Percentiles rank a stretch among this genome's conserved stretches.
Evolutionary conservation across 139 green algal genomes (phyloP).

Genomic region (Chlamydomonas sphaeroides): DNA sequence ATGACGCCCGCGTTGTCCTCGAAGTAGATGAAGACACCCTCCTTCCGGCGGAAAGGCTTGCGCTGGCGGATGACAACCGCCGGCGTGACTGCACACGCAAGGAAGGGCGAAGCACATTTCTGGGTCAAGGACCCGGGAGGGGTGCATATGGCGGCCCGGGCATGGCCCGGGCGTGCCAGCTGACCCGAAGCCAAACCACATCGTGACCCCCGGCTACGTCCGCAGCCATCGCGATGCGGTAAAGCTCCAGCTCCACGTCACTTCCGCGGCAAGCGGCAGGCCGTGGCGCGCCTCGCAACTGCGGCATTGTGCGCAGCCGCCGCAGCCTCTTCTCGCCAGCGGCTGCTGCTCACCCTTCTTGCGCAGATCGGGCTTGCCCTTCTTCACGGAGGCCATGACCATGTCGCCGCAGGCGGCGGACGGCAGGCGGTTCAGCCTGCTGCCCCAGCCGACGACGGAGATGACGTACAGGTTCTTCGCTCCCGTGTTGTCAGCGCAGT

Average conservation of each 20-base stretch:
- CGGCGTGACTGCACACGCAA: constrained; percentile 71
- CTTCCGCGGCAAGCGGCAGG: neutral
- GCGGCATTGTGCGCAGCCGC: neutral
- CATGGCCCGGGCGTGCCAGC: too few species aligned
- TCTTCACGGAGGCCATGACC: constrained; percentile 99
- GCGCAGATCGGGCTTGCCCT: constrained; percentile 99
- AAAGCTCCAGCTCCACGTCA: neutral
- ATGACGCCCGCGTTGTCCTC: constrained; percentile 99
- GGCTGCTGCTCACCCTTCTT: constrained; percentile 91
- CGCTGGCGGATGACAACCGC: constrained; percentile 97
- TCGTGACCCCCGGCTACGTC: too few species aligned
- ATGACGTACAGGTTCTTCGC: constrained; percentile 99
- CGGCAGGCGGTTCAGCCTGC: constrained; percentile 96
- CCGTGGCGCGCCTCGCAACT: too few species aligned
- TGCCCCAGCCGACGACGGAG: constrained; percentile 91
- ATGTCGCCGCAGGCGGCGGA: constrained; percentile 92
- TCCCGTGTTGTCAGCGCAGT: constrained; percentile 99
- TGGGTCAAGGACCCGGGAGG: too few species aligned
- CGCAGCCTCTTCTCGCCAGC: constrained; percentile 3
- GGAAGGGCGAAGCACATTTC: neutral
- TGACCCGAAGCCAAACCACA: too few species aligned
- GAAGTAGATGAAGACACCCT: constrained; percentile 99
- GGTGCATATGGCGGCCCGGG: too few species aligned
- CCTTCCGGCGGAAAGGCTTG: constrained; percentile 98
- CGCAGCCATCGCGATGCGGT: too few species aligned